Evolutionary conservation across 108 stramenopile genomes (phyloP), one percentile per base, ranked within the genome.

Genomic region (Chaetoceros tenuissimus): DNA sequence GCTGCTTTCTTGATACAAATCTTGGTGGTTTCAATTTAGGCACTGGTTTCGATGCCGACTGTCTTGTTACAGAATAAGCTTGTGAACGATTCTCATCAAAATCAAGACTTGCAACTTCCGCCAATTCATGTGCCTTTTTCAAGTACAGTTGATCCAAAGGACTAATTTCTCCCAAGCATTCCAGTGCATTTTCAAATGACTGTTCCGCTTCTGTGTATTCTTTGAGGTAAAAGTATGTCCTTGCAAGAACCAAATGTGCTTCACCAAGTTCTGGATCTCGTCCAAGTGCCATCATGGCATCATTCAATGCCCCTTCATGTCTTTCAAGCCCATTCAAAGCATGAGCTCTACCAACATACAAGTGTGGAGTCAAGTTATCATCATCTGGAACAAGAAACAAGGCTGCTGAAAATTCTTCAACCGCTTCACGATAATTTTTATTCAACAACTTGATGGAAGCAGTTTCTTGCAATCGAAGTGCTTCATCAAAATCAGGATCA

Each of bases 401-500:
- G 16, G 90, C 90, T n/a, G 90, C 86, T 1, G 86, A 84, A 55
- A 85, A 92, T 55, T 84, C 83, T 59, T 92, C 90, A 43, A 92
- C 83, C 20, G 90, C 90, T 18, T 59, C 51, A 46, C 71, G 78
- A 71, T 85, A 92, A 45, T 82, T 72, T 68, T 92, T 92, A 48
- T 74, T 74, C 29, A 77, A 63, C 1, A 92, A 69, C 48, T 73
- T 85, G 25, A 65, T 51, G 24, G 84, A 83, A 60, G 85, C 89
- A 24, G 79, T 69, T 55, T 75, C 65, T 72, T 90, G 89, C 23
- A 90, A 81, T 27, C 81, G 80, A n/a, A 90, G 65, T n/a, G 89
- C 89, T 58, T 90, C 89, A 46, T 90, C 89, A 72, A 90, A 90
- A 53, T 90, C 89, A 17, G 89, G 89, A 69, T 90, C 89, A 10